Conservation (phyloP, 805 yeast species). For the Clavispora vitiphila region DNA sequence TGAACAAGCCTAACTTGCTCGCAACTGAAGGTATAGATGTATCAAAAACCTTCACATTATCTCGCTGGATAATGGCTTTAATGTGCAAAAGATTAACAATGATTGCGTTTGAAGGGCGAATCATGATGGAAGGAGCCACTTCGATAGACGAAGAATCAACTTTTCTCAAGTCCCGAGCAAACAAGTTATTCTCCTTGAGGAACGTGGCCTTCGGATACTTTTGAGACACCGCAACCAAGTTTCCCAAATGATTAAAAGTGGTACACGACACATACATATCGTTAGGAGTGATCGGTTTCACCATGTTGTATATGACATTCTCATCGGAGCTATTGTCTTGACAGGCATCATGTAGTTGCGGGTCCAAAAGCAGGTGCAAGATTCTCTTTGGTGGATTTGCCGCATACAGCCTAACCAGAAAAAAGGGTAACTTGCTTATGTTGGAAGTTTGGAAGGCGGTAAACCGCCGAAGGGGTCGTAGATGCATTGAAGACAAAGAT, state of each 20-base stretch:
- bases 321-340: not conserved
- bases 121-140: conserved; percentile 85
- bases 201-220: conserved; percentile 72
- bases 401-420: not conserved
- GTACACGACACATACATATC: conserved; percentile 70
- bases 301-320: conserved; percentile 6
- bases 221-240: conserved; percentile 62
- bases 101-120: conserved; percentile 67
- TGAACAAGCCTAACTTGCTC: conserved; percentile 63
- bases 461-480: not conserved
- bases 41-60: conserved; percentile 80
- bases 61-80: conserved; percentile 80
- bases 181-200: conserved; percentile 63
- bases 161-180: conserved; percentile 83
- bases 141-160: conserved; percentile 71
- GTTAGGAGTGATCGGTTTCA: conserved; percentile 44
- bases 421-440: not conserved
- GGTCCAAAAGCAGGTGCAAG: conserved; percentile 6
- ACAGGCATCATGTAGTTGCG: not conserved
- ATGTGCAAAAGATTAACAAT: conserved; percentile 81
- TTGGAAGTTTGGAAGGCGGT: not conserved
- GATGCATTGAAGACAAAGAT: not conserved
- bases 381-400: not conserved
- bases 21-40: conserved; percentile 66
- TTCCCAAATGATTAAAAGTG: conserved; percentile 66